These are phyloP conservation scores for Prunus fruticosa DNA, from an alignment of 306 rosid species.

Conservation along the genomic window DNA sequence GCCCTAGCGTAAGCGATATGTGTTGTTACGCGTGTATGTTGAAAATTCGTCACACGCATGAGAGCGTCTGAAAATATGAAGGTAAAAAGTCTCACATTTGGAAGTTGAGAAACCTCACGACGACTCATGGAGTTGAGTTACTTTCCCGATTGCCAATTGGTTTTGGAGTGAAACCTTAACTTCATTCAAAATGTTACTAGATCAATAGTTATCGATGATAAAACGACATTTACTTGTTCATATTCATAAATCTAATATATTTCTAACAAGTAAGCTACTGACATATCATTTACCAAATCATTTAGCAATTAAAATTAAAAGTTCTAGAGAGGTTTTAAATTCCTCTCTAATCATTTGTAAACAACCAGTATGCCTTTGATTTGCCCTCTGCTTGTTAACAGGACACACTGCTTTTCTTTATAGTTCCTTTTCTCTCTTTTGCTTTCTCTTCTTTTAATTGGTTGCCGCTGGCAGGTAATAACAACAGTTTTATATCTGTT, in stretches of 20 bases:
- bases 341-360: background rate
- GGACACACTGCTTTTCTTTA: background rate
- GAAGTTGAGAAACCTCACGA: no score
- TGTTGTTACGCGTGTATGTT: no score
- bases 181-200: no score
- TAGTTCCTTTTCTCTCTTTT: constrained; percentile 1
- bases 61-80: rapidly evolving
- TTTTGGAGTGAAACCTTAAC: no score
- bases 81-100: rapidly evolving
- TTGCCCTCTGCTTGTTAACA: background rate
- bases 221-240: no score
- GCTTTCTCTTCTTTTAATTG: constrained; percentile 25
- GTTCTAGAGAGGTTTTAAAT: background rate
- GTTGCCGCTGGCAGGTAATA: background rate
- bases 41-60: no score
- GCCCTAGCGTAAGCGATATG: no score
- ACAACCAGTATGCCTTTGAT: background rate
- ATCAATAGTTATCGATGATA: no score
- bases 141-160: no score
- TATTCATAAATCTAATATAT: no score
- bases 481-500: background rate
- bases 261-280: no score
- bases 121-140: no score
- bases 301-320: background rate
- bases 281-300: background rate